These are phyloP conservation scores for Epichloe gansuensis DNA, from an alignment of 2,329 filamentous ascomycete species.

Conservation along the genomic window DNA sequence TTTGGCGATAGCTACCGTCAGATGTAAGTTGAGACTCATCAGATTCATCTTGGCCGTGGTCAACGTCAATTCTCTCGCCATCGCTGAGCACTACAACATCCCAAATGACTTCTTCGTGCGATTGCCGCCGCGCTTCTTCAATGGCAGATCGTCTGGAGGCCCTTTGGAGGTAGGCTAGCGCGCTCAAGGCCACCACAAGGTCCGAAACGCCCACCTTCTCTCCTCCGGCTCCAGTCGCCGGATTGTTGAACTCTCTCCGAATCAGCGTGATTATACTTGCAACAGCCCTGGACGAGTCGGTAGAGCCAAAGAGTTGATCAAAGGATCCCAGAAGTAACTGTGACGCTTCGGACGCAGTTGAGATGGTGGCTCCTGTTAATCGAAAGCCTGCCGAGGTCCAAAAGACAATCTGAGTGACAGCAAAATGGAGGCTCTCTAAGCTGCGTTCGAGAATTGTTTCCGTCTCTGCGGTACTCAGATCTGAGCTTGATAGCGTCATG, in stretches of 20 bases:
- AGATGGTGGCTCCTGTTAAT: slow-evolving; percentile 41
- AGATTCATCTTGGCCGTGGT: slow-evolving; percentile 18
- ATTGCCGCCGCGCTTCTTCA: slow-evolving; percentile 33
- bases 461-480: slow-evolving; percentile 37
- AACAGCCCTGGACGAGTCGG: slow-evolving; percentile 55
- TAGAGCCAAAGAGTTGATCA: slow-evolving; percentile 53
- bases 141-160: slow-evolving; percentile 39
- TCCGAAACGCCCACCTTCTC: slow-evolving; percentile 49
- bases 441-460: slow-evolving; percentile 44
- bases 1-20: background rate
- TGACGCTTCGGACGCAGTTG: slow-evolving; percentile 41
- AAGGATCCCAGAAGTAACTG: slow-evolving; percentile 45
- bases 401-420: slow-evolving; percentile 46
- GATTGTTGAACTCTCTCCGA: slow-evolving; percentile 50
- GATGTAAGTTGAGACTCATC: background rate
- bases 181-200: slow-evolving; percentile 46
- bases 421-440: slow-evolving; percentile 42
- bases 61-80: slow-evolving; percentile 43
- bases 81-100: slow-evolving; percentile 51
- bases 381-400: slow-evolving; percentile 49
- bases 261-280: slow-evolving; percentile 53
- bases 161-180: slow-evolving; percentile 48
- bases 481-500: slow-evolving; percentile 28
- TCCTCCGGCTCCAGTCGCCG: slow-evolving; percentile 43
- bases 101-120: slow-evolving; percentile 48